A percentile compares a stretch with the other conserved stretches of the same genome.
phyloP scores from a whole-genome alignment of 2,329 filamentous ascomycete species.

The Aureobasidium mangrovei region DNA sequence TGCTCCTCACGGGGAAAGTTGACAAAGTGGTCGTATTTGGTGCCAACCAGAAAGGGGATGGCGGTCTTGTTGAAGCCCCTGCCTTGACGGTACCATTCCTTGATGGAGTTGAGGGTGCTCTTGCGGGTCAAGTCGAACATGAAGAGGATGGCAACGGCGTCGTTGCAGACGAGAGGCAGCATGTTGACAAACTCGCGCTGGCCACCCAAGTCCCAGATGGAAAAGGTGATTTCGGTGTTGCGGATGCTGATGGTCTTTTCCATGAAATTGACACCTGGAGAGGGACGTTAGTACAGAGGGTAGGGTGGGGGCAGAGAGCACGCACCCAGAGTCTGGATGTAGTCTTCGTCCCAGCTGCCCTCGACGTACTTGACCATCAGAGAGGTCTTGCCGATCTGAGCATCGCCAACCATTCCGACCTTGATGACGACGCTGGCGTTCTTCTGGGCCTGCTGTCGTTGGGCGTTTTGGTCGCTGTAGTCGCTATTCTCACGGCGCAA shows the following conservation, averaged over 20 bases:
- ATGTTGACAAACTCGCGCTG: slow-evolving; percentile 99
- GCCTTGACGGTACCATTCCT: slow-evolving; percentile 98
- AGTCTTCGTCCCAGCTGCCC: slow-evolving; percentile 98
- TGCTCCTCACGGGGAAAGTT: slow-evolving; percentile 97
- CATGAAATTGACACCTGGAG: slow-evolving; percentile 94
- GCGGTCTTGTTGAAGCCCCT: slow-evolving; percentile 99
- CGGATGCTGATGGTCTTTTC: slow-evolving; percentile 99
- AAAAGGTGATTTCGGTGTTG: slow-evolving; percentile 99
- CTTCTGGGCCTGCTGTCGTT: slow-evolving; percentile 37
- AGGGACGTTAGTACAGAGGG: not conserved
- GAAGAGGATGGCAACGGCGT: slow-evolving; percentile 96
- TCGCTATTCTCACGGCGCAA: slow-evolving; percentile 19
- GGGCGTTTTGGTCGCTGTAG: slow-evolving; percentile 27
- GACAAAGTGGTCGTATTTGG: slow-evolving; percentile 98
- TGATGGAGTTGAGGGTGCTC: slow-evolving; percentile 97
- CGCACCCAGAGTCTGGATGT: slow-evolving; percentile 88
- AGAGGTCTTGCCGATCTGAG: slow-evolving; percentile 97
- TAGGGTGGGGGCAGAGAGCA: not conserved
- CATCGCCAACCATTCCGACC: slow-evolving; percentile 98
- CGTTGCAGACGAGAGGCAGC: slow-evolving; percentile 98
- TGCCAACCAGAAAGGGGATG: slow-evolving; percentile 95
- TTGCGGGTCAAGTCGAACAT: slow-evolving; percentile 99
- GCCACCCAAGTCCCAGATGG: slow-evolving; percentile 96
- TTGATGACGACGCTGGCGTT: slow-evolving; percentile 83
- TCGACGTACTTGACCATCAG: slow-evolving; percentile 99